Percentiles rank a stretch among this genome's conserved stretches.
phyloP scores from a whole-genome alignment of 1,284 basidiomycete species.

The Kalmanozyma brasiliensis region DNA sequence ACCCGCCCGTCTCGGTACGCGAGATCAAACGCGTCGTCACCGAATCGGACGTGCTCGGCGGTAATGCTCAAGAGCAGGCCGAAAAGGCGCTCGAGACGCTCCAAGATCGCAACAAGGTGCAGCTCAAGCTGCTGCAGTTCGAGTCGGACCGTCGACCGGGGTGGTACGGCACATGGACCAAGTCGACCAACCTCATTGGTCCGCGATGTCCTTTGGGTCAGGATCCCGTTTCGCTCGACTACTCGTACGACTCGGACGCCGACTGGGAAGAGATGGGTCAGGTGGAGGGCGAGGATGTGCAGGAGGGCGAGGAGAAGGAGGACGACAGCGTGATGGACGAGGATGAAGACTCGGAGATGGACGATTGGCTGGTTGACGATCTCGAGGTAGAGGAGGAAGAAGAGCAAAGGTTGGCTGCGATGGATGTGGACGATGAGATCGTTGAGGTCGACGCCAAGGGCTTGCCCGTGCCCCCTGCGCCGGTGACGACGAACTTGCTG shows the following conservation, averaged over 20 bases:
- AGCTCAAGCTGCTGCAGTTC: slow-evolving; percentile 64
- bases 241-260: slow-evolving; percentile 65
- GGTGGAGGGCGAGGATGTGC: slow-evolving; percentile 62
- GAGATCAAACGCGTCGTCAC: slow-evolving; percentile 64
- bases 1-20: slow-evolving; percentile 57
- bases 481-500: slow-evolving; percentile 26
- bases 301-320: slow-evolving; percentile 56
- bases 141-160: slow-evolving; percentile 62
- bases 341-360: slow-evolving; percentile 64
- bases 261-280: slow-evolving; percentile 65
- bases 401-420: slow-evolving; percentile 20
- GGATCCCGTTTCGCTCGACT: slow-evolving; percentile 64
- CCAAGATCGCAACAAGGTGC: slow-evolving; percentile 57
- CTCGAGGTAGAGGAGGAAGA: slow-evolving; percentile 62
- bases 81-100: slow-evolving; percentile 53
- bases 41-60: slow-evolving; percentile 64
- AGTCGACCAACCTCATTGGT: slow-evolving; percentile 60
- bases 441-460: slow-evolving; percentile 50
- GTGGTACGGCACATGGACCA: slow-evolving; percentile 65
- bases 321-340: slow-evolving; percentile 49
- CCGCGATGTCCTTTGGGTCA: slow-evolving; percentile 61
- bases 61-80: slow-evolving; percentile 58
- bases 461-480: slow-evolving; percentile 15
- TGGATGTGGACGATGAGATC: slow-evolving; percentile 39
- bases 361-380: slow-evolving; percentile 66